Evolutionary conservation across 768 basidiomycete species (phyloP).

Genomic region (Hypholoma fasciculare): DNA sequence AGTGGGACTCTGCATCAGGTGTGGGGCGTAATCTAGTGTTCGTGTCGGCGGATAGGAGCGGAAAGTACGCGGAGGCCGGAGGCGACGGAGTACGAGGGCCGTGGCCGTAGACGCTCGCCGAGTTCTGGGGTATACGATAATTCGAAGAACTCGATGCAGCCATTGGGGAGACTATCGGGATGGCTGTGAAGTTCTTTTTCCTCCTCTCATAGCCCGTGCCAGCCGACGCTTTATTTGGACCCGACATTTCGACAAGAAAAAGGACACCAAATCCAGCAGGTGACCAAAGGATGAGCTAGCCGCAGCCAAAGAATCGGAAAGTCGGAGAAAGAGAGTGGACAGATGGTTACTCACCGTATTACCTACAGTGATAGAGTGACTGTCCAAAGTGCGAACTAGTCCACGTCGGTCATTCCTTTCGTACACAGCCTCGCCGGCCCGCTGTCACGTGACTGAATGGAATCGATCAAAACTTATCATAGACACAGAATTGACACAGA

Average conservation of each 20-base stretch:
- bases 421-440: no score
- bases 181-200: conserved; percentile 36
- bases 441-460: no score
- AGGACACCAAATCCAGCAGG: conserved; percentile 1
- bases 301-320: neutral
- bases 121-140: conserved; percentile 28
- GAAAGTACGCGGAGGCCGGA: conserved; percentile 82
- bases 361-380: neutral
- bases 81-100: conserved; percentile 52
- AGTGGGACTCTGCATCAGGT: conserved; percentile 69
- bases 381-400: neutral
- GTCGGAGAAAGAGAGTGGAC: neutral
- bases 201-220: conserved; percentile 45
- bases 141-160: conserved; percentile 37
- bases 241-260: conserved; percentile 9
- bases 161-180: conserved; percentile 30
- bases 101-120: conserved; percentile 22
- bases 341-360: neutral
- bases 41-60: conserved; percentile 50
- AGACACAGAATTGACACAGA: no score
- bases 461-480: no score
- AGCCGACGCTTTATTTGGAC: conserved; percentile 30
- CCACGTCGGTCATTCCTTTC: neutral
- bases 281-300: neutral
- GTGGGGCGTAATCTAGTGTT: conserved; percentile 54